Evolutionary conservation across 495 filamentous ascomycete genomes (phyloP), one percentile per base, ranked within the genome.

Genomic region (Penicillium flavigenum): DNA sequence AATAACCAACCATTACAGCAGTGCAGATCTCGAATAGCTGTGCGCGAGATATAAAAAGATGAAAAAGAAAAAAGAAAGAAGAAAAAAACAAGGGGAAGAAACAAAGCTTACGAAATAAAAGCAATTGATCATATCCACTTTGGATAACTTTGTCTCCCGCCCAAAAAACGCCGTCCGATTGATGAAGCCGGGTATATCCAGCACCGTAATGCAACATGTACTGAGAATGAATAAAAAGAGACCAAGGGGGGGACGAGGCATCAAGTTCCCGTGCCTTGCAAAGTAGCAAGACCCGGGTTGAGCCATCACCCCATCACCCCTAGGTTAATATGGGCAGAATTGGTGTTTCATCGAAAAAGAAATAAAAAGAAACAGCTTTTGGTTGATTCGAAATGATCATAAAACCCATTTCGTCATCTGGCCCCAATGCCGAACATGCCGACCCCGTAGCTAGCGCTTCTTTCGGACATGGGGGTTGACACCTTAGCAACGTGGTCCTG

Each of bases 101-200:
- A 61, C 47, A 64, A 36, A 63, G 50, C 51, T 58, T 48, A 55
- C 45, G 29, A 56, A 42, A 48, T 60, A 63, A 63, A 57, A 51
- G 48, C 49, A 62, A 63, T 61, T 42, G 52, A 69, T 60, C 64
- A 56, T 70, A 66, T 71, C 61, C 72, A 47, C 54, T 51, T 63
- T 58, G 53, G 42, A 69, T 67, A 61, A 66, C 61, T 58, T 60
- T 58, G 51, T 59, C 63, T 68, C 62, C 65, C 66, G 48, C 63
- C 70, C 56, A 56, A 54, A 79, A 79, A 79, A 77, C 74, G 75
- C 76, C 75, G 60, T 76, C 74, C 75, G 57, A 74, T 69, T 65
- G 64, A 76, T 70, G 69, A 76, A 78, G 72, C 75, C 76, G 75
- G 76, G 76, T 79, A 79, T 79, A 79, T 79, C 76, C 76, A 78